These are phyloP conservation scores for Cymbopogon flexuosus DNA, from an alignment of 202 grass and related monocot genomes.

Conservation along the genomic window DNA sequence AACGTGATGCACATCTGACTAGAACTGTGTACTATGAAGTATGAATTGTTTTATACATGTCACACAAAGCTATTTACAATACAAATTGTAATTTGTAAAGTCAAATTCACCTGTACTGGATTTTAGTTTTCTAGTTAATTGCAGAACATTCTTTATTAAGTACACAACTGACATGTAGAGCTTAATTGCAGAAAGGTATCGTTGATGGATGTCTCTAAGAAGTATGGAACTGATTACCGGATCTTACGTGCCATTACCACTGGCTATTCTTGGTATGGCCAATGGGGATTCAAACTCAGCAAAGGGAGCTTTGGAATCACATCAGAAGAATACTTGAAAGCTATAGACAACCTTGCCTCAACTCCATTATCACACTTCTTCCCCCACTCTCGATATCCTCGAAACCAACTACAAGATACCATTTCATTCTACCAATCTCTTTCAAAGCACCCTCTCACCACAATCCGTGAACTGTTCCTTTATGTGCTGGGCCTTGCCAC, in stretches of 20 bases:
- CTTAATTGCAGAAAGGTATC: slow-evolving; percentile 50
- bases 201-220: slow-evolving; percentile 59
- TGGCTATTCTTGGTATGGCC: slow-evolving; percentile 56
- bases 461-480: slow-evolving; percentile 43
- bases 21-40: neutral
- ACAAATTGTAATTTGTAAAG: neutral
- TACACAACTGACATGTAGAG: neutral
- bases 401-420: slow-evolving; percentile 40
- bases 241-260: slow-evolving; percentile 40
- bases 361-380: slow-evolving; percentile 43
- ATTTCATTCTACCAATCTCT: slow-evolving; percentile 49
- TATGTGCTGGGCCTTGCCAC: slow-evolving; percentile 34
- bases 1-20: neutral
- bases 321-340: slow-evolving; percentile 33
- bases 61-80: neutral
- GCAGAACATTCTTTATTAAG: neutral
- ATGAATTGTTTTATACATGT: neutral
- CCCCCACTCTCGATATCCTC: slow-evolving; percentile 16
- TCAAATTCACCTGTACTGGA: neutral
- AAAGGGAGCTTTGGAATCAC: slow-evolving; percentile 56
- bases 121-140: neutral
- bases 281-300: slow-evolving; percentile 63
- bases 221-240: slow-evolving; percentile 43
- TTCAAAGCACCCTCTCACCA: slow-evolving; percentile 27
- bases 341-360: slow-evolving; percentile 39